Evolutionary conservation across 352 stramenopile genomes (phyloP), one percentile per base, ranked within the genome.

Genomic region (Globisporangium recalcitrans): DNA sequence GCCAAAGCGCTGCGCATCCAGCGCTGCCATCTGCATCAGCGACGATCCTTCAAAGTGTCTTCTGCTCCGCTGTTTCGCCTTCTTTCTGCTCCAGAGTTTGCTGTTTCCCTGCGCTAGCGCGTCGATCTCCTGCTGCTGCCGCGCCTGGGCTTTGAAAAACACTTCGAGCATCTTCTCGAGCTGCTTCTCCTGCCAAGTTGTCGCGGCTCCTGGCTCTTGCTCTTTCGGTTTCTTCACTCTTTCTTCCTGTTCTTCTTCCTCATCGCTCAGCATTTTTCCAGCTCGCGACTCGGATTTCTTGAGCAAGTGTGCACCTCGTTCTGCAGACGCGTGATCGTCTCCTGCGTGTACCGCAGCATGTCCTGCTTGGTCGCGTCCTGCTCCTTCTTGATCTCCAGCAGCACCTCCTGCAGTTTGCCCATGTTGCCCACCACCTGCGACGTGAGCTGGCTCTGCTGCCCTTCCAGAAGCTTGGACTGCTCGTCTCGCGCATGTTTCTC

Each of bases 1-100:
- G 16, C 81, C 85, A 66, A 88, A 94, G 14, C 76, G 80, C 29
- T 82, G 62, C 4, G 71, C 80, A 46, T 91, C 85, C 16, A 92
- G 48, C 11, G 77, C 72, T 16, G 77, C 73, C 71, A 94, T 78
- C 22, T 82, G 76, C 57, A 78, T 59, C 27, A 93, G 57, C 6
- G 68, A 48, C 2, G 55, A 53, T 58, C 47, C 24, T 4, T 27
- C 22, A 54, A 64, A 58, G 26, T 58, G 24, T 32, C 54, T 46
- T 4, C 26, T 48, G 0, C 55, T 51, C n/a, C 26, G 19, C 14
- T 36, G 31, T 4, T 68, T 51, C 36, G 63, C 29, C 22, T 71
- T 78, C 42, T 72, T 74, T 1, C 82, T 85, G 16, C 58, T 71
- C 57, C 70, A 70, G 16, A 91, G 60, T 29, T 86, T 85, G 16